These are phyloP conservation scores for Phialophora expanda DNA, from an alignment of 2,329 filamentous ascomycete species.

Conservation along the genomic window DNA sequence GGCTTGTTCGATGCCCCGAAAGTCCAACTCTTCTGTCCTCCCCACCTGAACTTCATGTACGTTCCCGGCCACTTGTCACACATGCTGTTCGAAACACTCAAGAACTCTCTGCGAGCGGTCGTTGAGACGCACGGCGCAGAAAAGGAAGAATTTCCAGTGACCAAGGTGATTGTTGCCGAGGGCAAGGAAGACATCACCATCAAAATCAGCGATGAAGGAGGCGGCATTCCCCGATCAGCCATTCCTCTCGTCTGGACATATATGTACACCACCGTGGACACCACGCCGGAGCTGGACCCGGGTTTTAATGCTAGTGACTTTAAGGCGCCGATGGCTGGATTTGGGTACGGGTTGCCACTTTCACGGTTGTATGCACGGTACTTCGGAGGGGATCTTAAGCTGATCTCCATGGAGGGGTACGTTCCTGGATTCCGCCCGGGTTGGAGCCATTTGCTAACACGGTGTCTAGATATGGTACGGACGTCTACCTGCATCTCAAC, in stretches of 20 bases:
- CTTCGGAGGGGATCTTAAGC: slow-evolving; percentile 94
- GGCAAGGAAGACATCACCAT: slow-evolving; percentile 99
- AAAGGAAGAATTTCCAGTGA: slow-evolving; percentile 93
- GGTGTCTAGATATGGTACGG: slow-evolving; percentile 81
- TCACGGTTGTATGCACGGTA: slow-evolving; percentile 93
- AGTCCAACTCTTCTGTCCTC: slow-evolving; percentile 93
- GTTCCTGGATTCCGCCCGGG: slow-evolving; percentile 42
- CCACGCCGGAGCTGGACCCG: slow-evolving; percentile 90
- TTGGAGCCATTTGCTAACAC: slow-evolving; percentile 17
- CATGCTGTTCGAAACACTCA: slow-evolving; percentile 99
- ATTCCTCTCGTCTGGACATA: slow-evolving; percentile 99
- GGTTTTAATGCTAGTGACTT: slow-evolving; percentile 99
- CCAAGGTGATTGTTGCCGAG: slow-evolving; percentile 96
- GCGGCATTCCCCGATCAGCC: slow-evolving; percentile 87
- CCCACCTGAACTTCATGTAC: slow-evolving; percentile 98
- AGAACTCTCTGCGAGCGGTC: slow-evolving; percentile 95
- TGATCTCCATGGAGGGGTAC: slow-evolving; percentile 99
- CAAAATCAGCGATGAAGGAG: slow-evolving; percentile 96
- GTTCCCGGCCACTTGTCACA: slow-evolving; percentile 98
- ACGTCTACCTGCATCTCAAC: slow-evolving; percentile 98
- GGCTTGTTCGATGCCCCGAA: slow-evolving; percentile 96
- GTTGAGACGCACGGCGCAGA: slow-evolving; percentile 95
- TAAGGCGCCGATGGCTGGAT: slow-evolving; percentile 98
- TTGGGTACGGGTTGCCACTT: slow-evolving; percentile 96
- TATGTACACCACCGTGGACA: slow-evolving; percentile 99